Evolutionary conservation across 495 filamentous ascomycete genomes (phyloP), one percentile per base, ranked within the genome.

Genomic region (Neurospora discreta): DNA sequence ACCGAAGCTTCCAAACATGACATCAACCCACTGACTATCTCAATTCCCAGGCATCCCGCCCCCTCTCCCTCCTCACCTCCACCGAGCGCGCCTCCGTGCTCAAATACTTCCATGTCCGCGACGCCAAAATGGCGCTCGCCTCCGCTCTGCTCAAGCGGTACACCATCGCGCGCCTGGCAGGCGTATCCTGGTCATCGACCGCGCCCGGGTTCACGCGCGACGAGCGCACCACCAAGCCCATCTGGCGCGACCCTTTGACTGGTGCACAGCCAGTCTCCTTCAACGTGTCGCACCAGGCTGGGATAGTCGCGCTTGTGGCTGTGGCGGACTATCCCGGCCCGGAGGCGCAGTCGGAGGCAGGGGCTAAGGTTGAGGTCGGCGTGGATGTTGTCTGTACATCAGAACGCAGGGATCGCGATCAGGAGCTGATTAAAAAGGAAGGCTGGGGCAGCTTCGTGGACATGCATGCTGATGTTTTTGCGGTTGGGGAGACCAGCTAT

Each of bases 211-310:
- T 93, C 70, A 86, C 85, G n/a, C 85, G 89, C 68, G 88, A 81
- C 82, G 80, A 44, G 75, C 71, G 65, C 87, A 83, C 85, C 73
- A 88, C 77, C 75, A 97, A 90, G 73, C 93, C 93, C 9, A 81
- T 82, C 69, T 89, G 77, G 60, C 70, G 73, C 41, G 77, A 82
- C 71, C 71, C 77, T 0, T 75, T 70, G 9, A 74, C 80, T 23
- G 74, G 75, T 18, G 23, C 69, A 18, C 69, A 79, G 69, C 80
- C 81, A 33, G 83, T 95, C 20, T 87, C 91, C 71, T 97, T 97
- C 86, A 97, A 97, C 78, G 91, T 97, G 70, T 91, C 88, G 70
- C 94, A 97, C 77, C 94, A 97, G 79, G 91, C 90, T 16, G 92
- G 92, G 0, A 80, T 97, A 13, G 93, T 95, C 11, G 85, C 87